phyloP scores from a whole-genome alignment of 1,284 basidiomycete genomes.

The Hypsizygus ulmarius region DNA sequence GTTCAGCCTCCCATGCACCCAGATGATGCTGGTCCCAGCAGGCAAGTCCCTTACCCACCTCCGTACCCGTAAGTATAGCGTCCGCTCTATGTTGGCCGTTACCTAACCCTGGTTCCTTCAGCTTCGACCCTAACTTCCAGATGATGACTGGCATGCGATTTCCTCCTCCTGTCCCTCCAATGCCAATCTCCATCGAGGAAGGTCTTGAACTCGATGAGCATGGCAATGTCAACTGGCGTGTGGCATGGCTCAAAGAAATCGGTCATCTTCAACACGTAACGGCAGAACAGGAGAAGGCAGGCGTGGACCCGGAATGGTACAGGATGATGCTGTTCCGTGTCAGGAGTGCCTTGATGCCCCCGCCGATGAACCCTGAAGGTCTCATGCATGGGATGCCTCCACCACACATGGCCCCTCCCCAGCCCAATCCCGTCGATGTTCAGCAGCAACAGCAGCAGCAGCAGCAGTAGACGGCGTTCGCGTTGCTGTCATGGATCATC shows the following conservation, averaged over 20 bases:
- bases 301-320: constrained; percentile 77
- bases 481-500: constrained; percentile 17
- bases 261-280: constrained; percentile 68
- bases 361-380: constrained; percentile 54
- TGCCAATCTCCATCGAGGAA: constrained; percentile 59
- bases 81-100: constrained; percentile 12
- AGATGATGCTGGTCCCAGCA: constrained; percentile 56
- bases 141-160: constrained; percentile 66
- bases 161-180: constrained; percentile 47
- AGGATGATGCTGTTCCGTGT: constrained; percentile 77
- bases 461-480: constrained; percentile 28
- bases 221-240: constrained; percentile 75
- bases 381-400: constrained; percentile 49
- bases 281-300: constrained; percentile 74
- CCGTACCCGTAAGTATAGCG: constrained; percentile 47
- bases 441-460: constrained; percentile 35
- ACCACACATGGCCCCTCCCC: constrained; percentile 42
- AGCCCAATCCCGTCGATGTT: constrained; percentile 35
- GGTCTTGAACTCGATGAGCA: constrained; percentile 70
- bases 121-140: constrained; percentile 66
- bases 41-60: constrained; percentile 52
- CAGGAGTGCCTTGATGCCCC: constrained; percentile 64
- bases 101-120: constrained; percentile 25
- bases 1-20: constrained; percentile 53
- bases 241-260: constrained; percentile 76